Evolutionary conservation across 306 rosid genomes (phyloP).

Genomic region (Delonix regia): DNA sequence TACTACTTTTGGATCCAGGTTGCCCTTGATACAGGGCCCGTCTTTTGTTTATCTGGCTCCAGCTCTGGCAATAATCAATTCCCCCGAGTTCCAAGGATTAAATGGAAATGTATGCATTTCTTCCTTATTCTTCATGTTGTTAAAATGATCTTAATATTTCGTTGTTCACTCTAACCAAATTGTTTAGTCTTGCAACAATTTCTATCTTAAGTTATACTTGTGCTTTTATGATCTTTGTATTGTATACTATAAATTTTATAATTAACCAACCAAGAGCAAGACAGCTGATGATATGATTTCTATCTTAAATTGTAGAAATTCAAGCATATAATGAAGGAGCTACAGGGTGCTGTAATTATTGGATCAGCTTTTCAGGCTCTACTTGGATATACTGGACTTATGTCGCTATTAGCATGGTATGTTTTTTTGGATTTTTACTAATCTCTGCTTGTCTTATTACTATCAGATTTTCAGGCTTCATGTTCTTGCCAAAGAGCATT

Average conservation of each 20-base stretch:
- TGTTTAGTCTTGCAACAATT: neutral
- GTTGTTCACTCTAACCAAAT: neutral
- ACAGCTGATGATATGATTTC: neutral
- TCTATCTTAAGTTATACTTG: neutral
- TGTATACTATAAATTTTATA: neutral
- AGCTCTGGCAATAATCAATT: conserved; percentile 77
- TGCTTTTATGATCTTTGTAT: neutral
- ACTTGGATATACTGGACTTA: conserved; percentile 74
- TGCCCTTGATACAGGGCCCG: conserved; percentile 94
- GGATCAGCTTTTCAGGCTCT: conserved; percentile 67
- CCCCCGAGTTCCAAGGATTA: conserved; percentile 79
- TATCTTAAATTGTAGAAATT: conserved; percentile 52
- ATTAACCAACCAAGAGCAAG: neutral
- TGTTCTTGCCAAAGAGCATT: conserved; percentile 5
- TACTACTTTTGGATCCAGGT: conserved; percentile 80
- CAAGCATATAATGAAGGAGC: conserved; percentile 79
- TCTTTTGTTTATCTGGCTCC: conserved; percentile 93
- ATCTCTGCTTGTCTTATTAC: neutral
- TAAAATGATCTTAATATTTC: neutral
- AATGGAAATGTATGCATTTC: conserved; percentile 73
- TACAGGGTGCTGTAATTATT: conserved; percentile 73
- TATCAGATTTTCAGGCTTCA: conserved; percentile 12
- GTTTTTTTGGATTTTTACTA: conserved; percentile 5
- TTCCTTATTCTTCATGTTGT: conserved; percentile 28
- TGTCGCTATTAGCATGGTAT: conserved; percentile 65